These are phyloP conservation scores for Fusarium succisae DNA, from an alignment of 2,329 filamentous ascomycete species.

Conservation along the genomic window DNA sequence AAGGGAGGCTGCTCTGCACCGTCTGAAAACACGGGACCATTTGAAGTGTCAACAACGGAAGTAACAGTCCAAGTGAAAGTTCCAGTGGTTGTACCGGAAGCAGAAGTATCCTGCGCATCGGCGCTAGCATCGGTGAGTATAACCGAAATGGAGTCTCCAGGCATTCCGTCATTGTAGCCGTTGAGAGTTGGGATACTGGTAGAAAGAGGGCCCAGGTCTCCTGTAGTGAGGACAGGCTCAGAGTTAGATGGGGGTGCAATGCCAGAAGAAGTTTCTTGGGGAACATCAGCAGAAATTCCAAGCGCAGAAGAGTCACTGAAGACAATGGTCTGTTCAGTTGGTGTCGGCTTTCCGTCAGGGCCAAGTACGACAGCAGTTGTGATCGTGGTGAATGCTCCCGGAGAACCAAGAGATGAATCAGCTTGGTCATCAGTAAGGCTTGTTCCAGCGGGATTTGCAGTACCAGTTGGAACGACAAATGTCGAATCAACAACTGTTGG, in stretches of 20 bases:
- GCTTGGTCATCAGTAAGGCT: constrained; percentile 12
- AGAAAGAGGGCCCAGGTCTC: constrained; percentile 1
- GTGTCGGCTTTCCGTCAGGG: constrained; percentile 45
- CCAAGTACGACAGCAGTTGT: constrained; percentile 47
- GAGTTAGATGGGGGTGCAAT: constrained; percentile 22
- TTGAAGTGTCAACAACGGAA: constrained; percentile 36
- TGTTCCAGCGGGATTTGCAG: constrained; percentile 31
- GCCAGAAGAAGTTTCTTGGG: constrained; percentile 28
- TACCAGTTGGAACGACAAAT: constrained; percentile 39
- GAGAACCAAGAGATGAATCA: constrained; percentile 19
- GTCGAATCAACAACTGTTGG: constrained; percentile 47
- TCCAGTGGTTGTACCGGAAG: constrained; percentile 37
- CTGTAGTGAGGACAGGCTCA: constrained; percentile 23
- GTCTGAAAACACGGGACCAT: constrained; percentile 33
- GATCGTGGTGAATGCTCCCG: constrained; percentile 38
- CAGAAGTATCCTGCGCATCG: constrained; percentile 20
- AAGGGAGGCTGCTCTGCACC: constrained; percentile 24
- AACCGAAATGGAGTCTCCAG: constrained; percentile 30
- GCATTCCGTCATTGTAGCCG: constrained; percentile 37
- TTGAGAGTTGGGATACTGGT: constrained; percentile 37
- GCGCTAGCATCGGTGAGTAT: constrained; percentile 28
- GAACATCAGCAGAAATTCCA: constrained; percentile 22
- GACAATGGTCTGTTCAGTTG: constrained; percentile 47
- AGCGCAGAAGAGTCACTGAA: constrained; percentile 38
- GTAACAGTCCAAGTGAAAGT: constrained; percentile 40